phyloP scores from a whole-genome alignment of 495 filamentous ascomycete species.

The Haplographium delicatum region DNA sequence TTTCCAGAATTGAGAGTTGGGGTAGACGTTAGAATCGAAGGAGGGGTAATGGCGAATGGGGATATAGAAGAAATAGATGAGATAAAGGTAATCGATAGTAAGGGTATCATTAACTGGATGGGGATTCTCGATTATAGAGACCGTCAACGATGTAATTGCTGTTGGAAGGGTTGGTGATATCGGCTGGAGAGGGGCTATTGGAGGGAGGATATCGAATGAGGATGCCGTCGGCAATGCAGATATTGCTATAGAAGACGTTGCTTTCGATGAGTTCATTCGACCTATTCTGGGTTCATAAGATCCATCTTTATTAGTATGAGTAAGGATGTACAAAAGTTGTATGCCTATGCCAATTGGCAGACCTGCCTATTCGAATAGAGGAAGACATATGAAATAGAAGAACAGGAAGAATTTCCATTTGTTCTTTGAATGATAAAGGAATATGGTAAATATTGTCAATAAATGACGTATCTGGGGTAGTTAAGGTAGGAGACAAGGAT shows the following conservation, averaged over 20 bases:
- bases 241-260: neutral
- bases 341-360: neutral
- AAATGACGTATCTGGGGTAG: too few relatives aligned
- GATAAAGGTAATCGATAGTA: too few relatives aligned
- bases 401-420: neutral
- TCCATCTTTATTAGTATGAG: neutral
- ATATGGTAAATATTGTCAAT: neutral
- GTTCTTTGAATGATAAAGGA: neutral
- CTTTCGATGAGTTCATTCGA: neutral
- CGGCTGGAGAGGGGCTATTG: neutral
- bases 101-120: too few relatives aligned
- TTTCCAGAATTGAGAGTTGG: neutral
- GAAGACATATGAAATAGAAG: neutral
- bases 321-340: neutral
- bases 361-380: too few relatives aligned
- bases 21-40: neutral
- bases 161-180: neutral
- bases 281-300: neutral
- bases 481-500: too few relatives aligned
- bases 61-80: neutral
- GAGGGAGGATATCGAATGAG: neutral
- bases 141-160: neutral
- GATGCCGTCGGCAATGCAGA: neutral
- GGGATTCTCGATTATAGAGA: neutral
- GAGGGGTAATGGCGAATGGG: neutral